These are phyloP conservation scores for Cryptococcus sp. DNA, from an alignment of 1,284 basidiomycete species.

Conservation along the genomic window DNA sequence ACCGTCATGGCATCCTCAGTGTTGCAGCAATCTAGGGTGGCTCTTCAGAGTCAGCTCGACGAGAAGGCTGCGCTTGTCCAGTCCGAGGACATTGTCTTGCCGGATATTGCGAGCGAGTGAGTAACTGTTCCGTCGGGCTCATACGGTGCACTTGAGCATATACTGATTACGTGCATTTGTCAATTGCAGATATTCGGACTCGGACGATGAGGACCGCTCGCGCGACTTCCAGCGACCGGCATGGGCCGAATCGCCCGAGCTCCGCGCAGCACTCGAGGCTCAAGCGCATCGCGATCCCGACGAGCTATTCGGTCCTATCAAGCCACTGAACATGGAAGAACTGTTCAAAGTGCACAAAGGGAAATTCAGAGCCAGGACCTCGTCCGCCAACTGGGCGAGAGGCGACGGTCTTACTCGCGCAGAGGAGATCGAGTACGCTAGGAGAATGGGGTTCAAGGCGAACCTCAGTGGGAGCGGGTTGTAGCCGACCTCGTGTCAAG, in stretches of 20 bases:
- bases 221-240: constrained; percentile 59
- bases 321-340: constrained; percentile 74
- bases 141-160: constrained; percentile 2
- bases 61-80: constrained; percentile 55
- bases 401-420: constrained; percentile 76
- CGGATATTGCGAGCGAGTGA: constrained; percentile 85
- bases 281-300: constrained; percentile 87
- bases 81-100: constrained; percentile 74
- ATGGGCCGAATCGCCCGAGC: constrained; percentile 90
- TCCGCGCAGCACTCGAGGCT: constrained; percentile 70
- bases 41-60: constrained; percentile 52
- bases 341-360: constrained; percentile 62
- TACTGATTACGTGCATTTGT: neutral
- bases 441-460: constrained; percentile 77
- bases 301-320: constrained; percentile 84
- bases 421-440: constrained; percentile 82
- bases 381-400: constrained; percentile 84
- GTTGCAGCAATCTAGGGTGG: constrained; percentile 47
- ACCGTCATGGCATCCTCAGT: constrained; percentile 36
- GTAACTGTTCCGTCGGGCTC: constrained; percentile 18
- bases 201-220: constrained; percentile 78
- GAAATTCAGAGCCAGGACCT: constrained; percentile 79
- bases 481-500: no score
- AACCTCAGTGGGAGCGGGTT: no score
- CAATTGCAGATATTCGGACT: constrained; percentile 72